Conservation (phyloP, 306 rosid species). For the Lathyrus aphaca region DNA sequence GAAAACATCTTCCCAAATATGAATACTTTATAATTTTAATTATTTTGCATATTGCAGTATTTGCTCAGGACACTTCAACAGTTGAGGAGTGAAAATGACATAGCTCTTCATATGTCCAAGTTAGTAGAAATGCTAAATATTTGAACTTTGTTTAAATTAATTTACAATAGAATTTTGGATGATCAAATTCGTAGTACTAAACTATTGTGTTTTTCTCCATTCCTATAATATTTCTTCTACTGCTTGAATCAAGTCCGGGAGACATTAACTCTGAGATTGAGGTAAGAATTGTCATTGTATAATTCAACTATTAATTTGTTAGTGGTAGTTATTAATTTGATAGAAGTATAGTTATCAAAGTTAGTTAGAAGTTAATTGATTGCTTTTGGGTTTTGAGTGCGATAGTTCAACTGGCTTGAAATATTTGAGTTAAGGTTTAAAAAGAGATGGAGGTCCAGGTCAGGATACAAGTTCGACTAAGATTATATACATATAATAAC, state of each 20-base stretch:
- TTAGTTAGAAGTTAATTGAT: no score
- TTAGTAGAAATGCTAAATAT: slow-evolving; percentile 32
- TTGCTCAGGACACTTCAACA: slow-evolving; percentile 54
- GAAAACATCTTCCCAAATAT: no score
- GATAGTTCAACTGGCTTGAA: no score
- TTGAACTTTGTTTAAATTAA: neutral
- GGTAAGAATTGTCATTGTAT: slow-evolving; percentile 29
- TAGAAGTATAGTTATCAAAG: no score
- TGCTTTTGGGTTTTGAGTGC: no score
- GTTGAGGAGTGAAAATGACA: slow-evolving; percentile 55
- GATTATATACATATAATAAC: no score
- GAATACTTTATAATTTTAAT: neutral
- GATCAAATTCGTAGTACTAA: slow-evolving; percentile 2
- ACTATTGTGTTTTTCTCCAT: neutral
- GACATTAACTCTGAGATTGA: slow-evolving; percentile 59
- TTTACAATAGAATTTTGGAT: neutral
- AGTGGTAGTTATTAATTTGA: no score
- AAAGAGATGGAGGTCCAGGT: no score
- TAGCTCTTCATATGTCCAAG: slow-evolving; percentile 59
- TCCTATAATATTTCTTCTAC: neutral
- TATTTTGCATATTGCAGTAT: slow-evolving; percentile 36
- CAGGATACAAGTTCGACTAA: no score
- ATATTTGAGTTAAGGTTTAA: no score
- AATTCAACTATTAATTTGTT: no score
- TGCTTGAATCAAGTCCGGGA: slow-evolving; percentile 48